A percentile compares a stretch with the other conserved stretches of the same genome.
These are phyloP conservation scores for Macroventuria anomochaeta DNA, from an alignment of 2,329 filamentous ascomycete genomes.

Conservation along the genomic window DNA sequence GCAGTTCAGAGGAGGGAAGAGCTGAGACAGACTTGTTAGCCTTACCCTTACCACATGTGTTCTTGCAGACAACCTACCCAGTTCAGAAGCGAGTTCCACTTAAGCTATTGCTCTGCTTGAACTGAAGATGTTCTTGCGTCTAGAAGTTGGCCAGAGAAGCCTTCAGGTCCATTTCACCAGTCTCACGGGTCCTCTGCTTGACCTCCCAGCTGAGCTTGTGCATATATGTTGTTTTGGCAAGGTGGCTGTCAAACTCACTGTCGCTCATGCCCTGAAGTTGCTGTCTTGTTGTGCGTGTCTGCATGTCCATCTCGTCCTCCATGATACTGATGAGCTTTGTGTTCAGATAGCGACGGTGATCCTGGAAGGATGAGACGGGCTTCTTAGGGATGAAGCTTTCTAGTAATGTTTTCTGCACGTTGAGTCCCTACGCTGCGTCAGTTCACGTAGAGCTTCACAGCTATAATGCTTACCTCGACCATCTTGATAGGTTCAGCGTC, in stretches of 20 bases:
- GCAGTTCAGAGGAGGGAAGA: too few species aligned
- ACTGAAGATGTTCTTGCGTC: neutral
- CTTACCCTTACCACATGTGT: too few species aligned
- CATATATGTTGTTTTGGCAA: neutral
- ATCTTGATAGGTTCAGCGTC: neutral
- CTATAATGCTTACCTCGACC: neutral
- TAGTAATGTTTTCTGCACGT: neutral
- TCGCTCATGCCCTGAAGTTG: constrained; percentile 15
- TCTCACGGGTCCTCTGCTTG: neutral
- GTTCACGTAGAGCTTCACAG: neutral
- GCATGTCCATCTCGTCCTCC: constrained; percentile 23
- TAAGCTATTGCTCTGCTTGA: too few species aligned
- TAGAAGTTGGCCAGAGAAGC: neutral
- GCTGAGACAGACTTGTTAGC: too few species aligned
- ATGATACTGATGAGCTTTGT: constrained; percentile 11
- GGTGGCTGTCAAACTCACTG: constrained; percentile 8
- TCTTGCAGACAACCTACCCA: neutral
- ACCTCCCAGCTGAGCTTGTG: constrained; percentile 17
- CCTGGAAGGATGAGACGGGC: neutral
- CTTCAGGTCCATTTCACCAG: neutral
- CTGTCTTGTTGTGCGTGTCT: constrained; percentile 8
- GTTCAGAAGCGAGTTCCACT: too few species aligned
- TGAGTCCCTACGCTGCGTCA: neutral
- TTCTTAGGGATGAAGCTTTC: constrained; percentile 1
- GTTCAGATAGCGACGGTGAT: constrained; percentile 1